A percentile compares a stretch with the other conserved stretches of the same genome.
Evolutionary conservation across 805 yeast species (phyloP).

Genomic region (Kluyveromyces siamensis): DNA sequence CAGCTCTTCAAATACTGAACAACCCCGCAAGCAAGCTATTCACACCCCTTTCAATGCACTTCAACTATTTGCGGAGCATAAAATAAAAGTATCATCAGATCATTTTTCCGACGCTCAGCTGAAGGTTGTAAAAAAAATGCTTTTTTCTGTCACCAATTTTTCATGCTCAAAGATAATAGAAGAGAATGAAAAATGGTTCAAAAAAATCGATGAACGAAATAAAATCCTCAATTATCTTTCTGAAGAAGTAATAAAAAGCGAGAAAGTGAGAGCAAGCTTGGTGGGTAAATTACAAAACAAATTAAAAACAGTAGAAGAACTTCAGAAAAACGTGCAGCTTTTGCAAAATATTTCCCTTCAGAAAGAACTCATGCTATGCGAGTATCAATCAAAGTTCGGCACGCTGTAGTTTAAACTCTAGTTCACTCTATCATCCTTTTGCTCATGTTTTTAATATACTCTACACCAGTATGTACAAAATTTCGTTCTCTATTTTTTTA

Average conservation of each 20-base stretch:
- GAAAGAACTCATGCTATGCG: neutral
- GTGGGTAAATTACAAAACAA: neutral
- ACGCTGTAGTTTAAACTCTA: neutral
- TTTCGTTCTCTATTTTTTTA: no score
- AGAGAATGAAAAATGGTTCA: constrained; percentile 1
- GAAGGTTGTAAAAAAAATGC: neutral
- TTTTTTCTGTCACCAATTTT: neutral
- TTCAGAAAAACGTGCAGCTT: neutral
- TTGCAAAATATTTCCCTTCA: neutral
- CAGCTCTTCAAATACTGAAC: neutral
- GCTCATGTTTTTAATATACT: neutral
- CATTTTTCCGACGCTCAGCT: neutral
- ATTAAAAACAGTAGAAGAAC: neutral
- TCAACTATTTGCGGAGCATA: neutral
- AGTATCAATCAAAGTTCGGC: neutral
- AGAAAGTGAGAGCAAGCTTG: neutral
- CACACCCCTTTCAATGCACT: neutral
- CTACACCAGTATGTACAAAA: no score
- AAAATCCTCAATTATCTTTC: neutral
- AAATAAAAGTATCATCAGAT: neutral
- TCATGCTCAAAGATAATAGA: neutral
- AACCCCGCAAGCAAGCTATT: no score
- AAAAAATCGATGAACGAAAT: neutral
- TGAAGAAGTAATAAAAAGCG: neutral
- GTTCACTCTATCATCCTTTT: neutral